Evolutionary conservation across 106 monocot genomes (phyloP).

Genomic region (Dendrobium nobile): DNA sequence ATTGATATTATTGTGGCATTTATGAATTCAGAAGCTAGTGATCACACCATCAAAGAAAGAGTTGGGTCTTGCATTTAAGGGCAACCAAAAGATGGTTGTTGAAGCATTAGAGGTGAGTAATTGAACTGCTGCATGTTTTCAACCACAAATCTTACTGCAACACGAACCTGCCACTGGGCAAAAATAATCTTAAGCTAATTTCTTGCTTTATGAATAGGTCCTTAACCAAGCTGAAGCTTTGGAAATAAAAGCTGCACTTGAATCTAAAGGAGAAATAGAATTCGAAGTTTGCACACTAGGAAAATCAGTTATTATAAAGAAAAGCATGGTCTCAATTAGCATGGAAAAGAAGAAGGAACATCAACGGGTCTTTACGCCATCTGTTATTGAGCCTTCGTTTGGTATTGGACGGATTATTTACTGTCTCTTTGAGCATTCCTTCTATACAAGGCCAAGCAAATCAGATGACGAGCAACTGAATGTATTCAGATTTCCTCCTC

Average conservation of each 20-base stretch:
- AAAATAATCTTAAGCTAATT: not conserved
- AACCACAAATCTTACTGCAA: not conserved
- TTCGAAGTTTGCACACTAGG: conserved; percentile 79
- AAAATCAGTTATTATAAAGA: conserved; percentile 64
- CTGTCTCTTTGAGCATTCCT: conserved; percentile 87
- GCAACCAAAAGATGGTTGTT: conserved; percentile 78
- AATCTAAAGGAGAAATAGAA: conserved; percentile 77
- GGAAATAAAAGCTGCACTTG: conserved; percentile 67
- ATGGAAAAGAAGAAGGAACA: conserved; percentile 91
- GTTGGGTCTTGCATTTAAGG: conserved; percentile 91
- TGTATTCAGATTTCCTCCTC: conserved; percentile 76
- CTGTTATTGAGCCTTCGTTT: conserved; percentile 97
- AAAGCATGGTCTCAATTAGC: conserved; percentile 83
- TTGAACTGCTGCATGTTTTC: not conserved
- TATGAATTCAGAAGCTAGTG: conserved; percentile 61
- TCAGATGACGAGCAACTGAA: conserved; percentile 81
- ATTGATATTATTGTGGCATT: not conserved
- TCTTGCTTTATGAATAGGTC: conserved; percentile 26
- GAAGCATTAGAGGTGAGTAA: conserved; percentile 76
- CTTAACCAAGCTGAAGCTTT: conserved; percentile 75
- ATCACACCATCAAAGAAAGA: conserved; percentile 94
- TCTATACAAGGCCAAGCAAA: conserved; percentile 75
- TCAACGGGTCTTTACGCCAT: conserved; percentile 88
- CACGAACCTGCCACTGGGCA: not conserved
- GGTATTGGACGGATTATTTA: conserved; percentile 97